These are phyloP conservation scores for Candida sanyaensis DNA, from an alignment of 1,139 yeast genomes.

Conservation along the genomic window DNA sequence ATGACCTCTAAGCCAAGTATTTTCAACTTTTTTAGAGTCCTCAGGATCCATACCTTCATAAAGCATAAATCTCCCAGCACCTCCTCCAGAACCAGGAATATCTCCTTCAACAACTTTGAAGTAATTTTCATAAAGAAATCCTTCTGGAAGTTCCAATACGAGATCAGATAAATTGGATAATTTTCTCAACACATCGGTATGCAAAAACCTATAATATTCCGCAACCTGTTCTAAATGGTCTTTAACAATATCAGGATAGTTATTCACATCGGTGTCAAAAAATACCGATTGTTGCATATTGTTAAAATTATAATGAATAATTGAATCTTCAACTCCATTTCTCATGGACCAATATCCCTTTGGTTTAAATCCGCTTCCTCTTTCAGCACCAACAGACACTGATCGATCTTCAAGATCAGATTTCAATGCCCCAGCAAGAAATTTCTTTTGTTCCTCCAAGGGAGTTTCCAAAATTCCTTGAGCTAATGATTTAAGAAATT, in stretches of 20 bases:
- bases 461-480: slow-evolving; percentile 43
- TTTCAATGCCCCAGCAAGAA: slow-evolving; percentile 34
- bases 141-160: slow-evolving; percentile 34
- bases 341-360: slow-evolving; percentile 34
- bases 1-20: slow-evolving; percentile 53
- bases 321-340: slow-evolving; percentile 30
- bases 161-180: slow-evolving; percentile 29
- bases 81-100: slow-evolving; percentile 28
- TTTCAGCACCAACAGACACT: slow-evolving; percentile 30
- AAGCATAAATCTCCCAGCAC: slow-evolving; percentile 34
- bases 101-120: slow-evolving; percentile 27
- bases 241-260: slow-evolving; percentile 30
- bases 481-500: slow-evolving; percentile 34
- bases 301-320: slow-evolving; percentile 29
- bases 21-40: slow-evolving; percentile 27
- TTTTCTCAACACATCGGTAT: slow-evolving; percentile 24
- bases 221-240: slow-evolving; percentile 29
- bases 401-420: slow-evolving; percentile 32
- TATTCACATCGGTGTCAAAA: slow-evolving; percentile 19
- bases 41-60: slow-evolving; percentile 30
- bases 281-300: slow-evolving; percentile 25
- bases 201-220: slow-evolving; percentile 28
- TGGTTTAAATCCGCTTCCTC: slow-evolving; percentile 33
- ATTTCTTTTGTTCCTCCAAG: slow-evolving; percentile 38
- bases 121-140: slow-evolving; percentile 31